Conservation (phyloP, 768 basidiomycete genomes). For the Suillus occidentalis region DNA sequence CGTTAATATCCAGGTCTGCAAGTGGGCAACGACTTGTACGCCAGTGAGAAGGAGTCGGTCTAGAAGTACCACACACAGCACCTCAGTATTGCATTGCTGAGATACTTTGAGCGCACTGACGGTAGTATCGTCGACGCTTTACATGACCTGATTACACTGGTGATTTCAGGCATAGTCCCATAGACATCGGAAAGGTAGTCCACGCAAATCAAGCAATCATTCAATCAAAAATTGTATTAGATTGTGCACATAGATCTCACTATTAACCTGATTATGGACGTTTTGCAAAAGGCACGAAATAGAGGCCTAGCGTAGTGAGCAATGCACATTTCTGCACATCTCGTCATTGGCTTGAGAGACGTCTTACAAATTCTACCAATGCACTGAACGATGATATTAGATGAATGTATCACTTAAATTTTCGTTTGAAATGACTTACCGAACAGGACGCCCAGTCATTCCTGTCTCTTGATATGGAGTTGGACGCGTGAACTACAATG, state of each 20-base stretch:
- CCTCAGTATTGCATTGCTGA: no score
- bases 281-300: neutral
- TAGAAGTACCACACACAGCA: neutral
- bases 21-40: no score
- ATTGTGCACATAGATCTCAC: neutral
- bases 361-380: slow-evolving; percentile 33
- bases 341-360: slow-evolving; percentile 17
- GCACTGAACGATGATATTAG: slow-evolving; percentile 23
- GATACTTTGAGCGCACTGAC: neutral
- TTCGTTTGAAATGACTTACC: slow-evolving; percentile 43
- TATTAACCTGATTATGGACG: neutral
- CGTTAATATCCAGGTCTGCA: no score
- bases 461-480: slow-evolving; percentile 68
- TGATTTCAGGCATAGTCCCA: neutral
- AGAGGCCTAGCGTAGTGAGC: neutral
- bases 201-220: neutral
- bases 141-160: neutral
- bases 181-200: neutral
- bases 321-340: neutral
- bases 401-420: neutral
- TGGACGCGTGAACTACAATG: slow-evolving; percentile 46
- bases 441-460: slow-evolving; percentile 78
- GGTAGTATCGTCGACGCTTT: no score
- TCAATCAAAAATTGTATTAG: neutral
- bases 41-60: no score